phyloP scores from a whole-genome alignment of 768 basidiomycete genomes.

The Boletus edulis region DNA sequence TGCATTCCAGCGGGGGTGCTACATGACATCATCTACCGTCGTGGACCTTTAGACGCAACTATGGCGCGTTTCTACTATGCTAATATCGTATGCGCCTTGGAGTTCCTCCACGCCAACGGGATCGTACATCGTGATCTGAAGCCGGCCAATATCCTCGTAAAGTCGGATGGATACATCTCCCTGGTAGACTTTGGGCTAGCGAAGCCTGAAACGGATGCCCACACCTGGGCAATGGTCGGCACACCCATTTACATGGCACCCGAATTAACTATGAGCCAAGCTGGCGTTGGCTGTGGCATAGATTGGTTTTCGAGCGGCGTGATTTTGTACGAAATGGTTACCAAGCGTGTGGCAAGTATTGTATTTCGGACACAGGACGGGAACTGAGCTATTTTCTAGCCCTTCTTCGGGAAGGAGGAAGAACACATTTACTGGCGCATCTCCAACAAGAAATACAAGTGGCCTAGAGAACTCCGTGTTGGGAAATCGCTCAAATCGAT shows the following conservation, averaged over 20 bases:
- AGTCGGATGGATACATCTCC: slow-evolving; percentile 52
- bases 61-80: slow-evolving; percentile 50
- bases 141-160: slow-evolving; percentile 56
- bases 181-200: slow-evolving; percentile 53
- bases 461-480: slow-evolving; percentile 37
- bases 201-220: slow-evolving; percentile 12
- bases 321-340: slow-evolving; percentile 52
- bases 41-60: slow-evolving; percentile 31
- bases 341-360: slow-evolving; percentile 33
- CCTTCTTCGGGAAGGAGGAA: slow-evolving; percentile 28
- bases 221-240: slow-evolving; percentile 38
- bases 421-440: slow-evolving; percentile 28
- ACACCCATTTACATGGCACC: slow-evolving; percentile 51
- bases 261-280: slow-evolving; percentile 35
- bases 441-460: slow-evolving; percentile 31
- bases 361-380: neutral
- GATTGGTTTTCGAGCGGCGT: slow-evolving; percentile 60
- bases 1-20: slow-evolving; percentile 46
- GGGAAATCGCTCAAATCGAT: slow-evolving; percentile 43
- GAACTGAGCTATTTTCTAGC: slow-evolving; percentile 3
- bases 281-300: slow-evolving; percentile 29
- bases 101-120: slow-evolving; percentile 43
- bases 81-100: slow-evolving; percentile 50
- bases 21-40: slow-evolving; percentile 33
- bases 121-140: slow-evolving; percentile 57